Conservation (phyloP, 1,284 basidiomycete species). For the Rhodotorula sp. region DNA sequence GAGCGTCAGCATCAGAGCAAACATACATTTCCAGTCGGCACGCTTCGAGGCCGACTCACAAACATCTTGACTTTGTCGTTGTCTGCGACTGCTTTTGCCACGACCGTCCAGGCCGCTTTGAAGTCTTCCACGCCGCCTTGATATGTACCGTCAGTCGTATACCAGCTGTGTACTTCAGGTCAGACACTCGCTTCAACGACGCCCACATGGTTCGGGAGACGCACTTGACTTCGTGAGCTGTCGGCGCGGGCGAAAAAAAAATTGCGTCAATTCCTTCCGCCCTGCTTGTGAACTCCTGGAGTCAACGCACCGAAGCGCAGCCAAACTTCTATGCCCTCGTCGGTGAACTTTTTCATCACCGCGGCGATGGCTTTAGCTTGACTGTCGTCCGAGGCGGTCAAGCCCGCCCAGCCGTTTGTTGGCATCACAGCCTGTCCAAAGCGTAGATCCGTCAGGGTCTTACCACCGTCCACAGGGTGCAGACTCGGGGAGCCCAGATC, state of each 20-base stretch:
- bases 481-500: too few relatives aligned
- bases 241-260: neutral
- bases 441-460: neutral
- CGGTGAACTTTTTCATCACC: constrained; percentile 51
- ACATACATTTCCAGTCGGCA: too few relatives aligned
- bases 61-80: constrained; percentile 46
- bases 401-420: constrained; percentile 42
- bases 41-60: constrained; percentile 36
- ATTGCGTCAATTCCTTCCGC: too few relatives aligned
- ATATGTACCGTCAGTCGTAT: constrained; percentile 42
- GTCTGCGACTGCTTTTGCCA: constrained; percentile 45
- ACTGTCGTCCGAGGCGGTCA: constrained; percentile 42
- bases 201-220: neutral
- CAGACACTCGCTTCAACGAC: neutral
- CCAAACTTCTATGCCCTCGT: constrained; percentile 50
- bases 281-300: neutral
- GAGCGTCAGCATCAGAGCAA: neutral
- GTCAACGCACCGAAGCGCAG: constrained; percentile 47
- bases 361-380: constrained; percentile 48
- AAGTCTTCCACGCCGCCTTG: constrained; percentile 45
- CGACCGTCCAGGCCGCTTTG: constrained; percentile 49
- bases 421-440: constrained; percentile 35
- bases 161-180: neutral
- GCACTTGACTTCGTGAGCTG: constrained; percentile 46
- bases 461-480: too few relatives aligned